A percentile compares a stretch with the other conserved stretches of the same genome.
Evolutionary conservation across 108 stramenopile genomes (phyloP).

Genomic region (Craspedostauros australis): DNA sequence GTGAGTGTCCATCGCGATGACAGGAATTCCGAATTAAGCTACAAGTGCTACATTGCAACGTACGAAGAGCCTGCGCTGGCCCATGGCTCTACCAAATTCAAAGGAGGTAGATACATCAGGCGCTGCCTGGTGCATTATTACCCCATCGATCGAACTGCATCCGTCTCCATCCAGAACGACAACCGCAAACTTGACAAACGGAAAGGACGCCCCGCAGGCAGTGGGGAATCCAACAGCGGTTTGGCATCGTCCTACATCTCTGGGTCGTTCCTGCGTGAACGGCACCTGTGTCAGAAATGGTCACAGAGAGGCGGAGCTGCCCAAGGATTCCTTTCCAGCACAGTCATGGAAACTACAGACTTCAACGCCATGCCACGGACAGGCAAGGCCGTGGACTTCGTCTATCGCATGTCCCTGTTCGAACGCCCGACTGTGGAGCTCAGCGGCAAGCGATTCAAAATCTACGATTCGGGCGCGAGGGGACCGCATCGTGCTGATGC

Average conservation of each 20-base stretch:
- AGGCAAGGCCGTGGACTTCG: slow-evolving; percentile 76
- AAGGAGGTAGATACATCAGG: slow-evolving; percentile 57
- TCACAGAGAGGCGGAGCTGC: slow-evolving; percentile 23
- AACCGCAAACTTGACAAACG: slow-evolving; percentile 47
- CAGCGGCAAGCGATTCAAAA: slow-evolving; percentile 57
- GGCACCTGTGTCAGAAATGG: slow-evolving; percentile 50
- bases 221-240: neutral
- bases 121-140: slow-evolving; percentile 77
- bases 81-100: slow-evolving; percentile 34
- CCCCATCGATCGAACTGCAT: slow-evolving; percentile 71
- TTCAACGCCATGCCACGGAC: slow-evolving; percentile 64
- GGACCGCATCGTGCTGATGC: slow-evolving; percentile 72
- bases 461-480: slow-evolving; percentile 51
- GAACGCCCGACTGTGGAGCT: slow-evolving; percentile 65
- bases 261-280: slow-evolving; percentile 31
- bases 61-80: slow-evolving; percentile 73
- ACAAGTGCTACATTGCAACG: slow-evolving; percentile 71
- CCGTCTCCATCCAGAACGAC: slow-evolving; percentile 46
- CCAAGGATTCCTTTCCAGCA: slow-evolving; percentile 44
- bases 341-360: slow-evolving; percentile 70
- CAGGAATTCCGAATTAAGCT: slow-evolving; percentile 57
- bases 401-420: slow-evolving; percentile 70
- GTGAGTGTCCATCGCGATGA: slow-evolving; percentile 71
- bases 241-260: slow-evolving; percentile 29
- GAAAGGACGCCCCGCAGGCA: slow-evolving; percentile 11